Evolutionary conservation across 805 yeast species (phyloP).

Genomic region (Wickerhamomyces kurtzmanii): DNA sequence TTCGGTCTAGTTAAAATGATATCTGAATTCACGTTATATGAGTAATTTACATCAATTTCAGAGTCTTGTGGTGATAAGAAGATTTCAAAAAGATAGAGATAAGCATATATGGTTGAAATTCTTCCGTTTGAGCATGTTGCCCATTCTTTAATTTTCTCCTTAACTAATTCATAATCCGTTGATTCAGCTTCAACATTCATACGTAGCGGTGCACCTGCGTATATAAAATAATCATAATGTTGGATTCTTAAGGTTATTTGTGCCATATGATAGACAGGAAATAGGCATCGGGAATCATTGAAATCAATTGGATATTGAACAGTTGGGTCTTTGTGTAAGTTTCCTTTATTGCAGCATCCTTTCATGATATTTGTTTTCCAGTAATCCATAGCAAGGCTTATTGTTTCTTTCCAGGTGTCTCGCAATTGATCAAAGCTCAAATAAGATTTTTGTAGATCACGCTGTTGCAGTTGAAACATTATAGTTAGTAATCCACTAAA

Average conservation of each 20-base stretch:
- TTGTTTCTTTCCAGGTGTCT: conserved; percentile 60
- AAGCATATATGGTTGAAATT: conserved; percentile 49
- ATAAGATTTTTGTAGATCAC: conserved; percentile 49
- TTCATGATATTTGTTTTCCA: conserved; percentile 44
- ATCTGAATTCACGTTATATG: conserved; percentile 42
- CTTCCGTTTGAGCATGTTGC: conserved; percentile 36
- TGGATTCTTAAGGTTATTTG: conserved; percentile 64
- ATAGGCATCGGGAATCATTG: conserved; percentile 41
- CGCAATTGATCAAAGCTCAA: conserved; percentile 29
- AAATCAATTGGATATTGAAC: conserved; percentile 7
- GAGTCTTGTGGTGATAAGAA: conserved; percentile 43
- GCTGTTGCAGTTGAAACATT: conserved; percentile 64
- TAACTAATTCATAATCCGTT: conserved; percentile 37
- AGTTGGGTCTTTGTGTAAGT: conserved; percentile 1
- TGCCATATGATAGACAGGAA: conserved; percentile 63
- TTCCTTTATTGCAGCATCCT: conserved; percentile 19
- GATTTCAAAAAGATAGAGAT: conserved; percentile 52
- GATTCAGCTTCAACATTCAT: conserved; percentile 57
- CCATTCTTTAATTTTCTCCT: conserved; percentile 43
- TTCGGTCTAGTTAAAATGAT: conserved; percentile 30
- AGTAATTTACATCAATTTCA: conserved; percentile 27
- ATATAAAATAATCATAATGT: conserved; percentile 70
- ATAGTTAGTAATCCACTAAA: conserved; percentile 60
- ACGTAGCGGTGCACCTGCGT: conserved; percentile 75
- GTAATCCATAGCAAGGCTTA: conserved; percentile 61